Evolutionary conservation across 768 basidiomycete species (phyloP).

Genomic region (Flagelloscypha sp.): DNA sequence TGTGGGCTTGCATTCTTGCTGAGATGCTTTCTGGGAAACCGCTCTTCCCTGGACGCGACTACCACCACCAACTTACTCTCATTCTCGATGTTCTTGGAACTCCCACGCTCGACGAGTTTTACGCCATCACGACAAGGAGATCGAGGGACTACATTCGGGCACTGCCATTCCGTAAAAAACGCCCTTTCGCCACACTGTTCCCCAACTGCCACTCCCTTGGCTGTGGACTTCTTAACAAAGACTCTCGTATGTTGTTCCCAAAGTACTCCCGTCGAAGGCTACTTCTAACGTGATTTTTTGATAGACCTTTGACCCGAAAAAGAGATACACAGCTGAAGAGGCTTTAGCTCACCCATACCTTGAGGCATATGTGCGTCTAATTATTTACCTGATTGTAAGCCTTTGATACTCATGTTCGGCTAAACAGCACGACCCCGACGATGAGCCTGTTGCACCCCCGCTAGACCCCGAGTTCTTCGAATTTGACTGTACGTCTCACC

Average conservation of each 20-base stretch:
- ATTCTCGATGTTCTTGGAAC: conserved; percentile 97
- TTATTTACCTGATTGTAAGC: conserved; percentile 3
- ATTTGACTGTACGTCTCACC: conserved; percentile 68
- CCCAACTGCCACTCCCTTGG: conserved; percentile 83
- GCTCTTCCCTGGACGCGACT: conserved; percentile 92
- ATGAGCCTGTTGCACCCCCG: conserved; percentile 94
- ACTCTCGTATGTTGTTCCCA: conserved; percentile 67
- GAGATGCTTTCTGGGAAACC: conserved; percentile 98
- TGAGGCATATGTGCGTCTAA: conserved; percentile 72
- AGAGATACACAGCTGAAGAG: conserved; percentile 89
- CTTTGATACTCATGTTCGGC: conserved; percentile 7
- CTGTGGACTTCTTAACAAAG: conserved; percentile 71
- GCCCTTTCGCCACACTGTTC: conserved; percentile 77
- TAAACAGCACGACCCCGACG: conserved; percentile 82
- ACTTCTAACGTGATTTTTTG: conserved; percentile 2
- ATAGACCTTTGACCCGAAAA: conserved; percentile 96
- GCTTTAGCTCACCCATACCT: conserved; percentile 93
- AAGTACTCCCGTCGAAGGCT: conserved; percentile 1
- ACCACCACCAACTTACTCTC: conserved; percentile 91
- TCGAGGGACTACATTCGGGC: conserved; percentile 95
- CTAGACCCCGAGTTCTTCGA: conserved; percentile 95
- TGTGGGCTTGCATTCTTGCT: conserved; percentile 80
- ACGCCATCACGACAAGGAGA: conserved; percentile 86
- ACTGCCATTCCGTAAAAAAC: conserved; percentile 84
- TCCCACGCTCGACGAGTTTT: conserved; percentile 94